phyloP scores from a whole-genome alignment of 768 basidiomycete species.

The Psilocybe azurescens region DNA sequence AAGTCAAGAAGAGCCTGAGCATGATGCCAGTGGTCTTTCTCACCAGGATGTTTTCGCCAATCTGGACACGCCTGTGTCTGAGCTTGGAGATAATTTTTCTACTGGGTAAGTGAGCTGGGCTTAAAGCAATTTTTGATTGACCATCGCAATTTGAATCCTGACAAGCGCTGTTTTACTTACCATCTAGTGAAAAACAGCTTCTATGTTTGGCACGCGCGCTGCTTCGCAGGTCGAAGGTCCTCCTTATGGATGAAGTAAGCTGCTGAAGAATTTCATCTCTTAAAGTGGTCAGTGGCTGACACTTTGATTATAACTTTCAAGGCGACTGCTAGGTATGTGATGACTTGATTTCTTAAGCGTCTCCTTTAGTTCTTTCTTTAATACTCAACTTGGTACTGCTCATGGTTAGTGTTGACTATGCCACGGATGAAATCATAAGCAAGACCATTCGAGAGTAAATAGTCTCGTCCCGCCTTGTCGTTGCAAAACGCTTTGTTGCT shows the following conservation, averaged over 20 bases:
- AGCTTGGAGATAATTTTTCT: slow-evolving; percentile 81
- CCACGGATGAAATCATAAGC: slow-evolving; percentile 82
- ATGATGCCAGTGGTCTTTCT: not conserved
- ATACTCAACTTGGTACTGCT: too few relatives aligned
- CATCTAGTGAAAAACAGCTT: slow-evolving; percentile 67
- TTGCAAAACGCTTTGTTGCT: too few relatives aligned
- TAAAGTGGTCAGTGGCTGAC: too few relatives aligned
- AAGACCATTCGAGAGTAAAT: slow-evolving; percentile 78
- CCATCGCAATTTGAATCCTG: too few relatives aligned
- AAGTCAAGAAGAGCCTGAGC: not conserved
- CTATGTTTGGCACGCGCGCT: slow-evolving; percentile 88
- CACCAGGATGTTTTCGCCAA: slow-evolving; percentile 15
- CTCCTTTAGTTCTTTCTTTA: too few relatives aligned
- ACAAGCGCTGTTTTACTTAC: too few relatives aligned
- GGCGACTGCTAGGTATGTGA: slow-evolving; percentile 23
- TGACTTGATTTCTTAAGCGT: too few relatives aligned
- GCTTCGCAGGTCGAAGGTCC: slow-evolving; percentile 71
- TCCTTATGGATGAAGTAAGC: slow-evolving; percentile 81
- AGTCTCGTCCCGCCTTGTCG: not conserved
- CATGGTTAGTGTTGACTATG: slow-evolving; percentile 66
- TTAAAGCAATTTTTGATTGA: too few relatives aligned
- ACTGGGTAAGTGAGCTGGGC: slow-evolving; percentile 41
- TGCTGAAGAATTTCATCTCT: not conserved
- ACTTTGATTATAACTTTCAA: not conserved
- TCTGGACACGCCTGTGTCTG: slow-evolving; percentile 64